phyloP scores from a whole-genome alignment of 495 filamentous ascomycete species.

The Aspergillus bertholletiae region DNA sequence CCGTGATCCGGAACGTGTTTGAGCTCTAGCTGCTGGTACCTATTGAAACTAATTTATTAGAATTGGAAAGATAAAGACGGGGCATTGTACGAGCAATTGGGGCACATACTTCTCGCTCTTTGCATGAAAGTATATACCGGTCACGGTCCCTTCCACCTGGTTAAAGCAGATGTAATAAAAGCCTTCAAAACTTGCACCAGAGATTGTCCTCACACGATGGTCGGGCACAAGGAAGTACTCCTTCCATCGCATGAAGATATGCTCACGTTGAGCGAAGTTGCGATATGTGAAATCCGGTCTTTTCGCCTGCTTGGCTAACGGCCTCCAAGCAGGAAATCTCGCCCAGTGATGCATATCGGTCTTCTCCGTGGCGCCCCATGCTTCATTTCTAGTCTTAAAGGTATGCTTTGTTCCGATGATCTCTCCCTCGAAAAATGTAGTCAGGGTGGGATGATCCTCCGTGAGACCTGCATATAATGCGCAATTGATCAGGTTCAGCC shows the following conservation, averaged over 20 bases:
- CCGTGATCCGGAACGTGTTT: conserved; percentile 81
- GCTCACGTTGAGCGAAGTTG: conserved; percentile 70
- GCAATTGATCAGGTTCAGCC: conserved; percentile 18
- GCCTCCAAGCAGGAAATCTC: conserved; percentile 82
- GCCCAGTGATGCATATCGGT: conserved; percentile 93
- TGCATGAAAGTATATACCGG: conserved; percentile 95
- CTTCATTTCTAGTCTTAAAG: conserved; percentile 83
- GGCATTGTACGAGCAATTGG: background rate
- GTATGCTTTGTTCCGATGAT: conserved; percentile 94
- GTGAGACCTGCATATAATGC: conserved; percentile 65
- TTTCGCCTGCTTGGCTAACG: conserved; percentile 70
- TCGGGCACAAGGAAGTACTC: conserved; percentile 97
- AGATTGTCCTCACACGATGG: conserved; percentile 83
- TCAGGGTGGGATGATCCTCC: conserved; percentile 91
- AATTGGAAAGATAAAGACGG: background rate
- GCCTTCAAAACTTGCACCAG: conserved; percentile 93
- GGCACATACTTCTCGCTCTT: conserved; percentile 87
- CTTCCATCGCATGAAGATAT: conserved; percentile 99
- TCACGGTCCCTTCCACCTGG: conserved; percentile 77
- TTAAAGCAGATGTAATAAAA: conserved; percentile 99
- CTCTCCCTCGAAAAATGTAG: conserved; percentile 97
- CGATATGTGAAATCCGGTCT: conserved; percentile 70
- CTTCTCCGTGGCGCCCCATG: conserved; percentile 91
- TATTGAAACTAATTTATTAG: conserved; percentile 26
- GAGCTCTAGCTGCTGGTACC: conserved; percentile 90